Evolutionary conservation across 2,329 filamentous ascomycete species (phyloP).

Genomic region (Xylariaceae sp.): DNA sequence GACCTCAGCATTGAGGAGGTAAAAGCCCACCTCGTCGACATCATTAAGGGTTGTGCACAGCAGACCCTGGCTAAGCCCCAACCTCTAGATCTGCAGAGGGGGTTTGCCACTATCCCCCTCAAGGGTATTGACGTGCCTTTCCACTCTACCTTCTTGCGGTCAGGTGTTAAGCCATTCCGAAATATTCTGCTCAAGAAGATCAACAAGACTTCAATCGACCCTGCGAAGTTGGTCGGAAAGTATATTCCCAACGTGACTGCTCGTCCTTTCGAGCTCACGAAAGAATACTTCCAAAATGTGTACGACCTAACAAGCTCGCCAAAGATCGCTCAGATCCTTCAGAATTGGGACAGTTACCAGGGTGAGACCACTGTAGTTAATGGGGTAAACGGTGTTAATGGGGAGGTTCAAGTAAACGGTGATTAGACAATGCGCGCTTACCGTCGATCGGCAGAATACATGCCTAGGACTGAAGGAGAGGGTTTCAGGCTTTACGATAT

Average conservation of each 20-base stretch:
- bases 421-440: constrained; percentile 7
- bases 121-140: constrained; percentile 98
- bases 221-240: constrained; percentile 93
- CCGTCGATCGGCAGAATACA: neutral
- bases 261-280: constrained; percentile 90
- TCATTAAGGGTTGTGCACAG: constrained; percentile 86
- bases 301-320: constrained; percentile 88
- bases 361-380: constrained; percentile 46
- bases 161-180: constrained; percentile 98
- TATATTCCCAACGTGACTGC: constrained; percentile 99
- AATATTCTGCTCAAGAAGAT: constrained; percentile 99
- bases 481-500: neutral
- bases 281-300: constrained; percentile 99
- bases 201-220: constrained; percentile 98
- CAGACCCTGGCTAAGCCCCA: constrained; percentile 86
- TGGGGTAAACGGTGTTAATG: constrained; percentile 34
- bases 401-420: constrained; percentile 33
- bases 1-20: constrained; percentile 86
- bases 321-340: constrained; percentile 77
- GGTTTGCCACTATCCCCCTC: constrained; percentile 95
- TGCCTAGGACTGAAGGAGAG: neutral
- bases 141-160: constrained; percentile 97
- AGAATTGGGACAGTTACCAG: constrained; percentile 82
- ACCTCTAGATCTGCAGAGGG: constrained; percentile 88
- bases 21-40: constrained; percentile 85